Base-by-base conservation (phyloP, 2,329 filamentous ascomycete genomes). In the Diaporthe ilicicola region DNA sequence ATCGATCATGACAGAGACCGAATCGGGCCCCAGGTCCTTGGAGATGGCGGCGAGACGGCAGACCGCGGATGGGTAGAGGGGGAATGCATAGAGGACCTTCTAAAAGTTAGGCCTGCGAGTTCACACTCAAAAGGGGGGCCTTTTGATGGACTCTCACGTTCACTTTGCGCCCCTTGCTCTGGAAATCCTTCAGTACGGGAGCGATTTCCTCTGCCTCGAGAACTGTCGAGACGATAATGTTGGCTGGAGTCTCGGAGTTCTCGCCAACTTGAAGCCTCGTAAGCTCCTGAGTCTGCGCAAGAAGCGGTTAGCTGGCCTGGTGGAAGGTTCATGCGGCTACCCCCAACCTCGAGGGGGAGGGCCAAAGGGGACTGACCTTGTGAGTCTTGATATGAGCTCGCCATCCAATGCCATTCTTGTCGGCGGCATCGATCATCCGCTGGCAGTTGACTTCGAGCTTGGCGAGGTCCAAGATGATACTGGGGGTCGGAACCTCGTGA, bases 311-410 rank as follows among this genome's bases (percentile, higher is more conserved):
- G 53, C 44, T 29, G 15, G 29, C 4, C 5, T 39, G 4, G 54
- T 24, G 65, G 29, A 66, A 48, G 29, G 19, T 37, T 24, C n/a
- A 39, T 29, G 32, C 24, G 6, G 15, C 39, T 15, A 44, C 24
- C 27, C 9, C 34, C 46, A 53, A 19, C 7, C 15, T 13, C 9
- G 50, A 29, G 22, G 29, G 27, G 12, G 32, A 22, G 51, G 27
- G n/a, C 61, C 34, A 44, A 15, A 48, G 4, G 4, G 24, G 46
- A 68, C 76, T 69, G 80, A 91, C 92, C 84, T 96, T 96, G 80
- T 96, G 93, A 27, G 92, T 94, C 82, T 96, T 96, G 72, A 95
- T 89, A 79, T 96, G 93, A 1, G 92, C 91, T 71, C 93, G 85
- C 83, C 94, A 95, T 8, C 86, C 87, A 29, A 95, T 84, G 0